phyloP scores from a whole-genome alignment of 345 rosid species.

The Salix brachista region DNA sequence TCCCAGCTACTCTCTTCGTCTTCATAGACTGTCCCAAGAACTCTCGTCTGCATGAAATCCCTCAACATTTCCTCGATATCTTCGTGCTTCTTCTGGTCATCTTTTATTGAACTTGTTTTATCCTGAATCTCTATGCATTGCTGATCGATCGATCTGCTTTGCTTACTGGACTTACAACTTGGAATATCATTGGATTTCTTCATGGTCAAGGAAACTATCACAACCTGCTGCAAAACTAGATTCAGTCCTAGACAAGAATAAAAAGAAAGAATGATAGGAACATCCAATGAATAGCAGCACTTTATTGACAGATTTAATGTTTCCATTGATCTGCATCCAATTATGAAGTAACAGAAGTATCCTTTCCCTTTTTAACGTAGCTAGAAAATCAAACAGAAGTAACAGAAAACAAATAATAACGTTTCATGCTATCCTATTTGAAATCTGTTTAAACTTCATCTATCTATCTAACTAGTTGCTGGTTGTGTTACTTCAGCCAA shows the following conservation, averaged over 20 bases:
- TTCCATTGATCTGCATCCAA: slow-evolving; percentile 25
- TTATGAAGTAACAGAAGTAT: background rate
- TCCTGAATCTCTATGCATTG: slow-evolving; percentile 11
- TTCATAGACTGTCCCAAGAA: slow-evolving; percentile 26
- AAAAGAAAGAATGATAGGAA: background rate
- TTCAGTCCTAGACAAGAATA: background rate
- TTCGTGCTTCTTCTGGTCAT: background rate
- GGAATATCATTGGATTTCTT: slow-evolving; percentile 1
- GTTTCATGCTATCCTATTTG: no score
- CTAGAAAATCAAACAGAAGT: no score
- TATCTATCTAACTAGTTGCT: no score
- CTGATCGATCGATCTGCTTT: background rate
- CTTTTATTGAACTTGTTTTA: slow-evolving; percentile 1
- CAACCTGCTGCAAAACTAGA: slow-evolving; percentile 13
- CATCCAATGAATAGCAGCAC: background rate
- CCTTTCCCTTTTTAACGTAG: no score
- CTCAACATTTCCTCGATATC: slow-evolving; percentile 18
- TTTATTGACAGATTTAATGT: background rate
- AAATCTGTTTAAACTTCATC: no score
- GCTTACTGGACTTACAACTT: slow-evolving; percentile 12
- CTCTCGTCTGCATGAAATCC: slow-evolving; percentile 32
- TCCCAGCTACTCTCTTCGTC: slow-evolving; percentile 29
- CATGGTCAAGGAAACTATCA: slow-evolving; percentile 22
- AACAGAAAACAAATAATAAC: no score
- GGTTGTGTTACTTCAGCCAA: no score